Percentiles rank a stretch among this genome's conserved stretches.
These are phyloP conservation scores for Crithidia bombi DNA, from an alignment of 208 protist species.

Conservation along the genomic window DNA sequence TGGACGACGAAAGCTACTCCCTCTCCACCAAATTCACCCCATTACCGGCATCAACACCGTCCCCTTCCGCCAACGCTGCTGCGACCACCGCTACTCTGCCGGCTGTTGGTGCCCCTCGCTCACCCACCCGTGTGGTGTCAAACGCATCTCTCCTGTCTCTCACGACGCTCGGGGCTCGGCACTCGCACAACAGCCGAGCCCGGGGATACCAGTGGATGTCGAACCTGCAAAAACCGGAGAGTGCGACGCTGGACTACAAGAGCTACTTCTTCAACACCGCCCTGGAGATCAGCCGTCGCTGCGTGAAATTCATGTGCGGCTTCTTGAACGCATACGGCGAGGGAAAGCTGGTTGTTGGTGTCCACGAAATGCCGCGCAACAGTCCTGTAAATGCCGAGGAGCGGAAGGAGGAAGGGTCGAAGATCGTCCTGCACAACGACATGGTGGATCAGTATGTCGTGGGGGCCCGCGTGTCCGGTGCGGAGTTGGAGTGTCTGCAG, in stretches of 20 bases:
- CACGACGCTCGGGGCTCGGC: conserved; percentile 17
- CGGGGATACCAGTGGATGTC: conserved; percentile 55
- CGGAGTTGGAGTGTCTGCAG: conserved; percentile 54
- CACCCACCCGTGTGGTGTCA: conserved; percentile 1
- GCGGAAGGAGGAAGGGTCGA: conserved; percentile 47
- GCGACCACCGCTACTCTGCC: neutral
- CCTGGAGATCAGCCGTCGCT: conserved; percentile 58
- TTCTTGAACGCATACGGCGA: conserved; percentile 73
- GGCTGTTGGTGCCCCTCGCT: conserved; percentile 1
- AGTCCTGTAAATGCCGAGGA: conserved; percentile 29
- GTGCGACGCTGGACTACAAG: conserved; percentile 72
- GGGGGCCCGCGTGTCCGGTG: conserved; percentile 43
- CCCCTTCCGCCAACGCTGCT: neutral
- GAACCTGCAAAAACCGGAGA: conserved; percentile 60
- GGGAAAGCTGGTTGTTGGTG: conserved; percentile 64
- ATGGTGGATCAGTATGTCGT: conserved; percentile 72
- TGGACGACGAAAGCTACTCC: conserved; percentile 7
- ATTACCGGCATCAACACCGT: neutral
- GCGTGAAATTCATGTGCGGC: conserved; percentile 78
- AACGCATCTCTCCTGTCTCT: conserved; percentile 20
- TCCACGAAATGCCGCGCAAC: conserved; percentile 64
- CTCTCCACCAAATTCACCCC: neutral
- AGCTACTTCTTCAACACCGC: conserved; percentile 70
- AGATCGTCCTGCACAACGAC: conserved; percentile 61
- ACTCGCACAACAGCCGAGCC: conserved; percentile 3